These are phyloP conservation scores for Ambrosia trifida DNA, from an alignment of 129 eudicot genomes.

Conservation along the genomic window DNA sequence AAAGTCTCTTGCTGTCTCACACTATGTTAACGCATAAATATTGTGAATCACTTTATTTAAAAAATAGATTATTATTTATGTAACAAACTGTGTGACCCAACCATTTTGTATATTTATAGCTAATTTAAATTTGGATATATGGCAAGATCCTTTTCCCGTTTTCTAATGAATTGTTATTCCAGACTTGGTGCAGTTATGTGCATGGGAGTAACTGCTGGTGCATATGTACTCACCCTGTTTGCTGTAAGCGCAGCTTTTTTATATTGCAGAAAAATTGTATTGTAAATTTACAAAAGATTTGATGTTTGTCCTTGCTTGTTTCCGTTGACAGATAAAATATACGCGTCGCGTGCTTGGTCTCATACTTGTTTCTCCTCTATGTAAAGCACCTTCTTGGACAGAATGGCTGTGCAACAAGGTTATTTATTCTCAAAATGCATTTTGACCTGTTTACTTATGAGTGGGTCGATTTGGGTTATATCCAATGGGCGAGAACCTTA, in stretches of 20 bases:
- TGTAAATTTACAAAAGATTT: conserved; percentile 1
- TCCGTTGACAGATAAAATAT: conserved; percentile 62
- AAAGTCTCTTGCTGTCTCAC: not conserved
- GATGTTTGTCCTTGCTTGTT: conserved; percentile 9
- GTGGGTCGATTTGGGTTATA: not conserved
- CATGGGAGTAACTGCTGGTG: conserved; percentile 98
- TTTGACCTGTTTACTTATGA: not conserved
- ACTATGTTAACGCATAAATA: not conserved
- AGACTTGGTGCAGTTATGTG: conserved; percentile 91
- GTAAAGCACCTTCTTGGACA: conserved; percentile 47
- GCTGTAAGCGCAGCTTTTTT: conserved; percentile 59
- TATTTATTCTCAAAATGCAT: conserved; percentile 17
- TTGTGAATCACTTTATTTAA: not conserved
- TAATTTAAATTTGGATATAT: not conserved
- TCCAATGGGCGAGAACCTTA: too few relatives aligned
- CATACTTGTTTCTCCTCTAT: conserved; percentile 80
- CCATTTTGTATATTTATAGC: not conserved
- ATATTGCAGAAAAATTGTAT: not conserved
- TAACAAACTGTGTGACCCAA: too few relatives aligned
- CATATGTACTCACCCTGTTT: conserved; percentile 81
- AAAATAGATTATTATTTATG: not conserved
- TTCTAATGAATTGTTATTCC: conserved; percentile 31
- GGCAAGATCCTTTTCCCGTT: conserved; percentile 4
- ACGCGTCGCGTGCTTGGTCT: conserved; percentile 69
- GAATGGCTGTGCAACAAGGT: conserved; percentile 96